Conservation (phyloP, 1,139 yeast genomes). For the Fermentozyma sake region DNA sequence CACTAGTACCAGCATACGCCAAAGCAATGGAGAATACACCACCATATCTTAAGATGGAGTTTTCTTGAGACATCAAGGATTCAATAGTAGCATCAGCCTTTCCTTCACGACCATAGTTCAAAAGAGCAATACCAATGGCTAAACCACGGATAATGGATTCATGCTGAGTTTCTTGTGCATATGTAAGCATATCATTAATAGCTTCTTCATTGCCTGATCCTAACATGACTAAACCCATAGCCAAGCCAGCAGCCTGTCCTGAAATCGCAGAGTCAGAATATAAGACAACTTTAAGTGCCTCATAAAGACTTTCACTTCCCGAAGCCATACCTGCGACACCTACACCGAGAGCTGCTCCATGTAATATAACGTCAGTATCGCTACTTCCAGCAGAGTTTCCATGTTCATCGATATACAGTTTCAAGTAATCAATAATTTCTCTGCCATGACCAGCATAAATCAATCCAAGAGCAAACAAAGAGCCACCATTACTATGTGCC, state of each 20-base stretch:
- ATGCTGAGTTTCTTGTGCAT: conserved; percentile 94
- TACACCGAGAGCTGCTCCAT: conserved; percentile 93
- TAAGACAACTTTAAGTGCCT: conserved; percentile 77
- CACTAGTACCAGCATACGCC: conserved; percentile 96
- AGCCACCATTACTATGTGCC: conserved; percentile 93
- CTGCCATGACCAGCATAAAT: conserved; percentile 96
- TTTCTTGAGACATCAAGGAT: conserved; percentile 67
- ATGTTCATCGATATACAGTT: conserved; percentile 67
- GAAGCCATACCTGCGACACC: conserved; percentile 98
- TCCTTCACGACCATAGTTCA: conserved; percentile 83
- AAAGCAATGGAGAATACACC: conserved; percentile 92
- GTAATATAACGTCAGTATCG: conserved; percentile 82
- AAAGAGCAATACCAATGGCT: conserved; percentile 83
- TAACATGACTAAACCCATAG: conserved; percentile 94
- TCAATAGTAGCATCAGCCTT: conserved; percentile 72
- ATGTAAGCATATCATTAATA: conserved; percentile 77
- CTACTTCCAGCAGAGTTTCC: conserved; percentile 63
- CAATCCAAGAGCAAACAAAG: conserved; percentile 87
- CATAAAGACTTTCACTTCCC: conserved; percentile 68
- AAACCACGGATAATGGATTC: conserved; percentile 91
- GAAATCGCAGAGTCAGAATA: conserved; percentile 91
- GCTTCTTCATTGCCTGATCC: conserved; percentile 83
- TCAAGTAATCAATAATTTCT: conserved; percentile 77
- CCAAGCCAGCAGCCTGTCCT: conserved; percentile 95
- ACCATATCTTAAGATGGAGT: conserved; percentile 87